phyloP scores from a whole-genome alignment of 768 basidiomycete species.

The Termitomyces sp. region DNA sequence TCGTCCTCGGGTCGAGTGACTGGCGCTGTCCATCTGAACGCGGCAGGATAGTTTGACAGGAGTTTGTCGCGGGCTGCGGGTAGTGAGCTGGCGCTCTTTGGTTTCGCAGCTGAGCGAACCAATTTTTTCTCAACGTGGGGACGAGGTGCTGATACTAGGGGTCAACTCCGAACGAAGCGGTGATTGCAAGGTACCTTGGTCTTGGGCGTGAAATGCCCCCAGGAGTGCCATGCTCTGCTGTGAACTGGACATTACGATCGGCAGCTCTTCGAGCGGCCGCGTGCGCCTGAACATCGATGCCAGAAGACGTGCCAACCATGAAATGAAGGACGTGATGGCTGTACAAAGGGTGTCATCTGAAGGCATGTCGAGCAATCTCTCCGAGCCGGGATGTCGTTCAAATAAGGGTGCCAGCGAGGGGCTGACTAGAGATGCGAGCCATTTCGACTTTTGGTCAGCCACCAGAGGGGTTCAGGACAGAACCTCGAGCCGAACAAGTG shows the following conservation, averaged over 20 bases:
- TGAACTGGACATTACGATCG: slow-evolving; percentile 4
- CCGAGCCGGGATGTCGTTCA: slow-evolving; percentile 1
- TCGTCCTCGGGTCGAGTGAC: neutral
- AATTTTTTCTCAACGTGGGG: neutral
- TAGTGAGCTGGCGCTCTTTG: neutral
- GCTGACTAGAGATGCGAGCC: no score
- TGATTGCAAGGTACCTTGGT: neutral
- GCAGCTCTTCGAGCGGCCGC: slow-evolving; percentile 5
- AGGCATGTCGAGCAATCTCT: neutral
- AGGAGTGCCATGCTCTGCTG: slow-evolving; percentile 8
- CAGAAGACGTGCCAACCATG: slow-evolving; percentile 5
- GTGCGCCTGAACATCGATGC: neutral
- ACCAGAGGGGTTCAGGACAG: neutral
- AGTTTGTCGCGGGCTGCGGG: neutral
- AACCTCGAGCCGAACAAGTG: slow-evolving; percentile 1
- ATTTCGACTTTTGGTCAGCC: slow-evolving; percentile 6
- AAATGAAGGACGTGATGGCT: slow-evolving; percentile 9
- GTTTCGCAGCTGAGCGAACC: neutral
- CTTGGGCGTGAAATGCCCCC: slow-evolving; percentile 1
- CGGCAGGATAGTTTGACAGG: slow-evolving; percentile 3
- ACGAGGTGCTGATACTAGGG: neutral
- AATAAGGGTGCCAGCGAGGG: neutral
- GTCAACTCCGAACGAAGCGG: neutral
- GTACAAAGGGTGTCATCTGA: slow-evolving; percentile 3
- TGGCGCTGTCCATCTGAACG: slow-evolving; percentile 1